Evolutionary conservation across 169 alveolate genomes (phyloP), one percentile per base, ranked within the genome.

Genomic region (Cryptosporidium xiaoi): DNA sequence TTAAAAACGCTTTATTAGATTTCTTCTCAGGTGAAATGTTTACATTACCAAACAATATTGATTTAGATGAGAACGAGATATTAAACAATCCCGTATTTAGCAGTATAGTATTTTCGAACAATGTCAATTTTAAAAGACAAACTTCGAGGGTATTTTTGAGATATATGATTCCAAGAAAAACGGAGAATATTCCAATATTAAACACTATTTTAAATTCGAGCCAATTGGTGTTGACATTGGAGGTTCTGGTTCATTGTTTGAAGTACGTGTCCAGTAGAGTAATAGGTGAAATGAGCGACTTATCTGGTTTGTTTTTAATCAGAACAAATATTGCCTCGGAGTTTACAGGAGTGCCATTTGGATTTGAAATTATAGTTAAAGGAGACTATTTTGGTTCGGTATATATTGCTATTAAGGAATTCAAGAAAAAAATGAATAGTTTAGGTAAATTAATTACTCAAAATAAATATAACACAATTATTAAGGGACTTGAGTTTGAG

Each of bases 301-400:
- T 67, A 15, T 58, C 33, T 1, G 82, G 82, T 20, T 2, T 12
- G 12, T 67, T 67, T 15, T 67, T 33, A 16, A 15, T 67, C 33
- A n/a, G 36, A 48, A 67, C 65, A 10, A 67, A 40, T 40, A 40
- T 40, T 6, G 4, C 48, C 10, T 40, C 48, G 1, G 68, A 71
- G 2, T 51, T 71, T 51, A 33, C 40, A 10, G 84, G 84, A n/a
- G 66, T 56, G 24, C 84, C 84, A 10, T 55, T 55, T 4, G 84
- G 84, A 5, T 13, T 71, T 51, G 84, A 71, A 24, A 55, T 71
- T 16, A 53, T 20, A 24, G 20, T 71, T 10, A 51, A 24, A n/a
- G 84, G 84, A 20, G 10, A 8, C 10, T 71, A 34, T 55, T 56
- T 53, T 12, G 69, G 69, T 15, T 71, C 84, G 2, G 44, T 71